phyloP scores from a whole-genome alignment of 2,329 filamentous ascomycete species.

The Tolypocladium cylindrosporum region DNA sequence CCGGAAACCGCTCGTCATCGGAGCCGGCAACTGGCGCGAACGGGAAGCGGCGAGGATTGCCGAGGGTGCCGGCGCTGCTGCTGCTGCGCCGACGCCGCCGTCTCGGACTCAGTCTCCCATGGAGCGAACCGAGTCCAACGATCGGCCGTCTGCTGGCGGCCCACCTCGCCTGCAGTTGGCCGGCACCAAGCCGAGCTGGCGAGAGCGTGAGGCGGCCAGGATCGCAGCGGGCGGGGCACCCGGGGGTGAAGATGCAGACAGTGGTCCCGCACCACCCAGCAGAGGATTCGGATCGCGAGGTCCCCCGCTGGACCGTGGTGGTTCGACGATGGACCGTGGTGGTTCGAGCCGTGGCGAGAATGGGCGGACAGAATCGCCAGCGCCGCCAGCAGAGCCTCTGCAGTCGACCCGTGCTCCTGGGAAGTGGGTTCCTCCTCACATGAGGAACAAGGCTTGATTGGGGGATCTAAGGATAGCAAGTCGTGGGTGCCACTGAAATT shows the following conservation, averaged over 20 bases:
- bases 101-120: conserved; percentile 18
- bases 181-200: conserved; percentile 58
- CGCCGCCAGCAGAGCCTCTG: conserved; percentile 36
- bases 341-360: conserved; percentile 33
- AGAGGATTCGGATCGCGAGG: conserved; percentile 24
- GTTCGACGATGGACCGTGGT: conserved; percentile 28
- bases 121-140: conserved; percentile 38
- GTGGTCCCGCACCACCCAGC: conserved; percentile 33
- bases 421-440: conserved; percentile 48
- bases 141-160: conserved; percentile 29
- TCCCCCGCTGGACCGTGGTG: conserved; percentile 31
- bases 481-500: conserved; percentile 11
- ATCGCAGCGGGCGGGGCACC: conserved; percentile 19
- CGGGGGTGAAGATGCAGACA: conserved; percentile 27
- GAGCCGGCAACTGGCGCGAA: conserved; percentile 33
- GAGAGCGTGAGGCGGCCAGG: conserved; percentile 56
- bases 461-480: conserved; percentile 3
- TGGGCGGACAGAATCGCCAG: conserved; percentile 27
- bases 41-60: conserved; percentile 21
- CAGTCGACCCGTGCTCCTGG: conserved; percentile 43
- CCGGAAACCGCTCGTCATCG: conserved; percentile 22
- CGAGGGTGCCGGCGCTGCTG: conserved; percentile 14
- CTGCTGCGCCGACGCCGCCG: conserved; percentile 17
- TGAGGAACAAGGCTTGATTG: conserved; percentile 22
- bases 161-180: conserved; percentile 54